Evolutionary conservation across 2,329 filamentous ascomycete species (phyloP).

Genomic region (Onygenales sp.): DNA sequence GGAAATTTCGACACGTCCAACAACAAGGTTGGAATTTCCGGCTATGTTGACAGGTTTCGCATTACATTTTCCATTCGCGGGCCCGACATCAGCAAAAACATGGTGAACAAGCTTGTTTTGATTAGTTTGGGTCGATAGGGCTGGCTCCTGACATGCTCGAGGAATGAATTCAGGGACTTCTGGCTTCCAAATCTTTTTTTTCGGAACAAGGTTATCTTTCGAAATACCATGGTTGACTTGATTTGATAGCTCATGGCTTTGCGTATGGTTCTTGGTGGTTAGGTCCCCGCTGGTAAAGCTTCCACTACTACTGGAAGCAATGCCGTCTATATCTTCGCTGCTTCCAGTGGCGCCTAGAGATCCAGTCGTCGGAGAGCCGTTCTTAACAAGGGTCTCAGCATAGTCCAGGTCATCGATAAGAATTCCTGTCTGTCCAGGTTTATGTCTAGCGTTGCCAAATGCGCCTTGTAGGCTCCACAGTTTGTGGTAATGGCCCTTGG

Average conservation of each 20-base stretch:
- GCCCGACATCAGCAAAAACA: not conserved
- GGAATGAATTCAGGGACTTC: constrained; percentile 35
- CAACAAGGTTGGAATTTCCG: not conserved
- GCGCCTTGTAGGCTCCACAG: constrained; percentile 55
- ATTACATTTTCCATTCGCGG: not conserved
- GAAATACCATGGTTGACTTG: not conserved
- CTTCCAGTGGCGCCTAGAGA: not conserved
- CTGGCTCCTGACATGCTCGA: constrained; percentile 2
- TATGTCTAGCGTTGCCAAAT: not conserved
- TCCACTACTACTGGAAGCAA: not conserved
- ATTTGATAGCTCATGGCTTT: not conserved
- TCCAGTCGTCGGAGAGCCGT: not conserved
- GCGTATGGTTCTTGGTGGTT: not conserved
- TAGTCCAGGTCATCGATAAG: not conserved
- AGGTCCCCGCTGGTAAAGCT: not conserved
- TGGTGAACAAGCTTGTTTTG: not conserved
- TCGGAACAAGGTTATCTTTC: constrained; percentile 3
- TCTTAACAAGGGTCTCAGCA: not conserved
- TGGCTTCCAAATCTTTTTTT: constrained; percentile 21
- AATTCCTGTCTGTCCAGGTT: not conserved
- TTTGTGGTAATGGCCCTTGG: constrained; percentile 53
- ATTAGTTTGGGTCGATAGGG: not conserved
- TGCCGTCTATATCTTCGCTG: not conserved
- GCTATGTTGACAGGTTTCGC: not conserved
- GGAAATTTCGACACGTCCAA: not conserved